Evolutionary conservation across 768 basidiomycete genomes (phyloP), one percentile per base, ranked within the genome.

Genomic region (Mycena chlorophos): DNA sequence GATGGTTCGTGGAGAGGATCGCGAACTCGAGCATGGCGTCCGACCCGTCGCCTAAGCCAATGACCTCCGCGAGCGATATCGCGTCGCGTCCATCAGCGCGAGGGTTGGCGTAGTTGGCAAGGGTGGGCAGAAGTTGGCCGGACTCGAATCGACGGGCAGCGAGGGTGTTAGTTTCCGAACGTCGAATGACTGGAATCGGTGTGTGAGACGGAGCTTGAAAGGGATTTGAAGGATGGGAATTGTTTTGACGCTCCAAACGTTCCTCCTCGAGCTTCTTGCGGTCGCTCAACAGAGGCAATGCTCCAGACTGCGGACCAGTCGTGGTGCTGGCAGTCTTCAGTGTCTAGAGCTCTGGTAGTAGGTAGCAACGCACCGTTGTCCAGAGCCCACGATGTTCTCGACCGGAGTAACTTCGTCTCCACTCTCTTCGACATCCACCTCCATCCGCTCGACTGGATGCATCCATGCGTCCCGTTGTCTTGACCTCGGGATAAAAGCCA

Each of bases 1-100:
- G 72, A 10, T 84, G 75, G 65, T 84, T 95, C 0, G 89, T 85
- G 4, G 91, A 88, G 27, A 95, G 67, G 51, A 95, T 87, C 2
- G 89, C 86, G 52, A 94, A 87, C 17, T 79, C 71, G 53, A 94
- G 73, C 8, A 25, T 46, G 13, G 20, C n/a, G 12, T 91, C 85
- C 2, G 78, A 75, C 76, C 80, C 89, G 88, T 65, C 22, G 27
- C 28, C 47, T 14, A 56, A 20, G 52, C 49, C 65, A 61, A 55
- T 46, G 45, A 57, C 49, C 42, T 46, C 54, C 12, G 34, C 13
- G 43, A 50, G 39, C 4, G 6, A 31, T 5, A 54, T 54, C 16
- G 51, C 22, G 51, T 59, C 60, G 70, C 70, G 51, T 73, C 74
- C 23, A 69, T 75, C 68, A 76, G 59, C 62, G 73, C 77, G 72